Evolutionary conservation across 2,329 filamentous ascomycete genomes (phyloP), one percentile per base, ranked within the genome.

Genomic region (Aspergillus piperis): DNA sequence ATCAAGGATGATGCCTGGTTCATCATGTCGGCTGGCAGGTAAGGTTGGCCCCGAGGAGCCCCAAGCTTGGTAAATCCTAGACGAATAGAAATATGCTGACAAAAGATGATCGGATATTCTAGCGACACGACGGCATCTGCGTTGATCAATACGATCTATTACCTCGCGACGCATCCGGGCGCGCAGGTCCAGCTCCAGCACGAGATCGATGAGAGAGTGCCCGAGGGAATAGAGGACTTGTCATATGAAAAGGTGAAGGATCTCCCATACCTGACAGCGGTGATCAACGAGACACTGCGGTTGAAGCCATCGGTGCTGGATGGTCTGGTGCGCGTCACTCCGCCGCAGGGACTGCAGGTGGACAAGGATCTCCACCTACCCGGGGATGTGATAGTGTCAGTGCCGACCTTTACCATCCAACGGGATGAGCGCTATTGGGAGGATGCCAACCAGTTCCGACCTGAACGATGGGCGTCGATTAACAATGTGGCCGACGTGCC

Each of bases 311-410:
- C 77, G 0, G 57, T 78, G 0, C 64, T 75, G 2, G 70, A 69
- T n/a, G 77, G 75, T 4, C 67, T 69, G 5, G 69, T 70, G 3
- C 75, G 79, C 2, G 65, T 73, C 6, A 80, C 79, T 1, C 80
- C 79, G 2, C 63, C 70, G 0, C 71, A 70, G 47, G 74, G 73
- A 5, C 30, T 62, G 13, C 57, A 62, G 25, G 21, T 62, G 32
- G 60, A 62, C 36, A 57, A 59, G 13, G 39, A 49, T 15, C 25
- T 62, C 13, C 59, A 54, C 48, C 41, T 62, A 36, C 60, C 60
- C 6, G 54, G 60, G 7, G 54, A 60, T 21, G 56, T 52, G 8
- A 54, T 57, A 19, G 54, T 62, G 10, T 27, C 59, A 1, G 49
- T 60, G 6, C 60, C 60, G 3, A 58, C 59, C 13, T 54, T 57